A percentile compares a stretch with the other conserved stretches of the same genome.
These are phyloP conservation scores for Aspergillus sclerotiicarbonarius DNA, from an alignment of 495 filamentous ascomycete genomes.

Conservation along the genomic window DNA sequence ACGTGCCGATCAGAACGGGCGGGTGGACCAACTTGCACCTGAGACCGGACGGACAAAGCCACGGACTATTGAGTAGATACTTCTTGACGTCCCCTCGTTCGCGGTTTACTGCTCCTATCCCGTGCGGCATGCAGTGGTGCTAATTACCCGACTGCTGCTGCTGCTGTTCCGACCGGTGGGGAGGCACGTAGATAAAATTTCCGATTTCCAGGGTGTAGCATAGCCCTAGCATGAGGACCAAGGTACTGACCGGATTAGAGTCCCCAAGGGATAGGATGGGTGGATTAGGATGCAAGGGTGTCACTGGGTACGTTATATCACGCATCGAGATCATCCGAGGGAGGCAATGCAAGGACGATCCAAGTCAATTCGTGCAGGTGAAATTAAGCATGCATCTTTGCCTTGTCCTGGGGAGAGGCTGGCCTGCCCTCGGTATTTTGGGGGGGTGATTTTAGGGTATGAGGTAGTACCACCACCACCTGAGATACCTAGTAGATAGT, in stretches of 20 bases:
- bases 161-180: not conserved
- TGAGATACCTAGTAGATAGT: no score
- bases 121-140: not conserved
- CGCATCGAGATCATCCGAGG: not conserved
- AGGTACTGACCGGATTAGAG: not conserved
- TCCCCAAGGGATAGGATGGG: not conserved
- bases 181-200: not conserved
- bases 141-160: not conserved
- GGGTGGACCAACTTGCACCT: slow-evolving; percentile 5
- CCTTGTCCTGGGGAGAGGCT: not conserved
- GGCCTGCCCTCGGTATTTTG: no score
- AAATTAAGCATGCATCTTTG: not conserved
- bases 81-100: not conserved
- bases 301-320: not conserved
- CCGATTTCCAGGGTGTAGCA: not conserved
- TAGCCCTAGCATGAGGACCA: not conserved
- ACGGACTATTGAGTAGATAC: not conserved
- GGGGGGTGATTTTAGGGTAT: no score
- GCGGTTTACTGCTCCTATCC: not conserved
- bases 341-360: not conserved
- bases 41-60: no score
- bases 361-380: not conserved
- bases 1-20: slow-evolving; percentile 20
- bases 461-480: no score
- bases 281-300: not conserved